These are phyloP conservation scores for Lepiota brunneoincarnata DNA, from an alignment of 768 basidiomycete genomes.

Conservation along the genomic window DNA sequence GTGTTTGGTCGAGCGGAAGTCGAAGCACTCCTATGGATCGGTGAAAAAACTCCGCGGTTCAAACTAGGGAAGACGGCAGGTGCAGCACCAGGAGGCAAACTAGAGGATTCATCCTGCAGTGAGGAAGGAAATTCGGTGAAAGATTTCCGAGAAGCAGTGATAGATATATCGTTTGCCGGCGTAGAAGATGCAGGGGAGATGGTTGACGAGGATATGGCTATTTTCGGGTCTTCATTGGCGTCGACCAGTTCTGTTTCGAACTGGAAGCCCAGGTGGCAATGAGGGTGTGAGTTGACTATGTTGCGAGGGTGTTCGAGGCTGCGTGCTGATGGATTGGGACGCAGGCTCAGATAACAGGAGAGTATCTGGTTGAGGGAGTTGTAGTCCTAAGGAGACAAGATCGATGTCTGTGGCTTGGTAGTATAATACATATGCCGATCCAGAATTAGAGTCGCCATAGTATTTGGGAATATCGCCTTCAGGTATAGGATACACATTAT, in stretches of 20 bases:
- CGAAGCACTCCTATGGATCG: constrained; percentile 33
- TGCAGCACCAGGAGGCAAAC: background rate
- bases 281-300: constrained; percentile 23
- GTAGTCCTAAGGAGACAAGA: constrained; percentile 65
- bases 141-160: background rate
- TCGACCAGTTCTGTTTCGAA: constrained; percentile 12
- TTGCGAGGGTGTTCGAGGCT: constrained; percentile 15
- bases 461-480: constrained; percentile 91
- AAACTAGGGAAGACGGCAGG: background rate
- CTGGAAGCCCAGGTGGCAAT: constrained; percentile 26
- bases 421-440: constrained; percentile 94
- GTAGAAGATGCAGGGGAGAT: constrained; percentile 19
- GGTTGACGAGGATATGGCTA: constrained; percentile 24
- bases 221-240: constrained; percentile 23
- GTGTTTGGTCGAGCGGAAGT: constrained; percentile 20
- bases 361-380: constrained; percentile 27
- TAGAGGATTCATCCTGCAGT: background rate
- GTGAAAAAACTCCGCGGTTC: constrained; percentile 16
- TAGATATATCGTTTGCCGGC: background rate
- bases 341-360: constrained; percentile 19
- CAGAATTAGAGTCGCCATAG: constrained; percentile 87
- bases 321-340: constrained; percentile 18
- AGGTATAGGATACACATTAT: constrained; percentile 82
- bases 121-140: background rate
- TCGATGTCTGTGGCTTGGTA: constrained; percentile 94